Conservation (phyloP, 306 rosid species). For the Prunus armeniaca region DNA sequence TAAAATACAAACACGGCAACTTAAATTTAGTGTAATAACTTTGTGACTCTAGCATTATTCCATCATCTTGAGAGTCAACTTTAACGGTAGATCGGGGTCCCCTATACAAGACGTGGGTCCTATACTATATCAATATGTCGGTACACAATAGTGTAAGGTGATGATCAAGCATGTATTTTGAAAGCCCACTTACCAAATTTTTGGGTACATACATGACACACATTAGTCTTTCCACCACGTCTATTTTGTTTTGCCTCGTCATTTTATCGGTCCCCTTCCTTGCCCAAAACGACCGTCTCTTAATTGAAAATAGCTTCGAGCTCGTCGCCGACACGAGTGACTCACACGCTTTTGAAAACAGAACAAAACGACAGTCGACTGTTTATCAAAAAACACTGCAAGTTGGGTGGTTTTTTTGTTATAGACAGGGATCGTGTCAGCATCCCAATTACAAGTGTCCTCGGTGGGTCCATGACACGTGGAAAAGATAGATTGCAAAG, state of each 20-base stretch:
- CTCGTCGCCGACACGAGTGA: constrained; percentile 5
- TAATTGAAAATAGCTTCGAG: neutral
- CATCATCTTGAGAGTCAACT: neutral
- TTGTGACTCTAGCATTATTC: too few species aligned
- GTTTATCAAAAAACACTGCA: neutral
- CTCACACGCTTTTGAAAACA: constrained; percentile 7
- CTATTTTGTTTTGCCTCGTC: neutral
- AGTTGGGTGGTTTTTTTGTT: neutral
- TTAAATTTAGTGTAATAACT: too few species aligned
- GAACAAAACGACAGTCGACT: constrained; percentile 22
- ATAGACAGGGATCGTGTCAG: constrained; percentile 5
- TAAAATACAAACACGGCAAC: too few species aligned
- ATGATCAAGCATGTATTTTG: neutral
- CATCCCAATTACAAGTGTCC: constrained; percentile 16
- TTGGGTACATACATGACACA: neutral
- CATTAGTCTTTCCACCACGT: neutral
- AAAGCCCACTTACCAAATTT: neutral
- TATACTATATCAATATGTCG: neutral
- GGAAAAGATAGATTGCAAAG: neutral
- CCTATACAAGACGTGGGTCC: neutral
- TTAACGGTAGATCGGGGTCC: neutral
- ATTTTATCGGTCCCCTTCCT: neutral
- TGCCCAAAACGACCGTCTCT: neutral
- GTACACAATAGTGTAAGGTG: neutral
- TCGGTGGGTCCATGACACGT: constrained; percentile 5